These are phyloP conservation scores for Solanum gracilifrons DNA, from an alignment of 257 asterid genomes.

Conservation along the genomic window DNA sequence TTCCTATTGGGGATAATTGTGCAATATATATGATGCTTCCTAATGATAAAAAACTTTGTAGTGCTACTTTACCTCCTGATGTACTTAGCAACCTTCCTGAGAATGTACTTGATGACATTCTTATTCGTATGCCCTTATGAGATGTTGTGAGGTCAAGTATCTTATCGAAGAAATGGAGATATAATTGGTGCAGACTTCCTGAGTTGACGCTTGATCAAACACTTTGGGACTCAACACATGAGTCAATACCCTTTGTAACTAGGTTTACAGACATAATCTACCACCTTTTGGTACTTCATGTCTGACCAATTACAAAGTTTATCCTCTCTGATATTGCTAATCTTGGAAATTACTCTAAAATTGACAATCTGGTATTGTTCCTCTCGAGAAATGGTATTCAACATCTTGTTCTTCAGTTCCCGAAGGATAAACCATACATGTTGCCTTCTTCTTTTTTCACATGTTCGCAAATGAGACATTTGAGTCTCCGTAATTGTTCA, in stretches of 20 bases:
- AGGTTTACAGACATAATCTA: background rate
- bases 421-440: background rate
- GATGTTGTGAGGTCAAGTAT: background rate
- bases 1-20: too few relatives aligned
- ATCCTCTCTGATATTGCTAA: background rate
- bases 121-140: background rate
- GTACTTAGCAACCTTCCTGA: background rate
- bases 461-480: background rate
- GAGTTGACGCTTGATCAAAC: background rate
- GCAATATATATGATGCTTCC: background rate
- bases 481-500: background rate
- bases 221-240: background rate
- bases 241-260: background rate
- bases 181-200: background rate
- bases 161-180: background rate
- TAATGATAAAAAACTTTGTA: background rate
- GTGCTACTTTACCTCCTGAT: background rate
- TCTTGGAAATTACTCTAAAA: background rate
- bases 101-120: background rate
- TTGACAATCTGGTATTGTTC: background rate
- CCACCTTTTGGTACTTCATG: background rate
- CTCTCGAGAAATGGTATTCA: background rate
- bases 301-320: background rate
- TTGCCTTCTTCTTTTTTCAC: background rate
- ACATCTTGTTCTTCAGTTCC: background rate